These are phyloP conservation scores for Xylaria nigripes DNA, from an alignment of 495 filamentous ascomycete genomes.

Conservation along the genomic window DNA sequence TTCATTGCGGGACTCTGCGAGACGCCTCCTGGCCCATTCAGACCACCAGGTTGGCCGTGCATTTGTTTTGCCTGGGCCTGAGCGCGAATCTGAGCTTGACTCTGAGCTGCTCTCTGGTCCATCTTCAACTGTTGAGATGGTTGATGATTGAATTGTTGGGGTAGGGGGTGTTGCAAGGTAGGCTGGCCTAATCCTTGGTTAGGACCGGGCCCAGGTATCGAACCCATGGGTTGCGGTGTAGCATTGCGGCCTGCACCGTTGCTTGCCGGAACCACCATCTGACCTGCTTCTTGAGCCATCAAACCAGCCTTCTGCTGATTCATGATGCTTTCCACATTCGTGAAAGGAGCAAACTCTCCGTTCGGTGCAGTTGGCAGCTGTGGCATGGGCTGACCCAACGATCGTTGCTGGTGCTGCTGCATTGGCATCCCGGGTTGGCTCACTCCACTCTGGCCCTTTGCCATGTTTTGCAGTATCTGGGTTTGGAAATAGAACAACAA, in stretches of 20 bases:
- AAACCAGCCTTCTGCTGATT: constrained; percentile 40
- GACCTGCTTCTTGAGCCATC: constrained; percentile 40
- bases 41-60: constrained; percentile 41
- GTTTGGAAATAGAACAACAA: constrained; percentile 34
- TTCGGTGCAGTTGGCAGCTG: constrained; percentile 29
- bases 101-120: constrained; percentile 30
- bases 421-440: constrained; percentile 25
- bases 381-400: constrained; percentile 27
- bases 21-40: constrained; percentile 32
- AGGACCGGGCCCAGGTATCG: constrained; percentile 28
- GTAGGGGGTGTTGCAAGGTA: constrained; percentile 29
- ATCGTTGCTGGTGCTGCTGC: constrained; percentile 26
- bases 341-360: constrained; percentile 30
- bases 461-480: constrained; percentile 27
- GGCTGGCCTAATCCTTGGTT: constrained; percentile 28
- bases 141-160: constrained; percentile 31
- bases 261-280: constrained; percentile 44
- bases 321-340: constrained; percentile 42
- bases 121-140: constrained; percentile 34
- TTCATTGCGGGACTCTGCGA: constrained; percentile 47
- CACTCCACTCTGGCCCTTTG: constrained; percentile 16
- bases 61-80: constrained; percentile 36
- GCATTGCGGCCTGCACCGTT: constrained; percentile 36
- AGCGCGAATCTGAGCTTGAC: constrained; percentile 31
- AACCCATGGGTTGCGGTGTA: constrained; percentile 34